A percentile compares a stretch with the other conserved stretches of the same genome.
These are phyloP conservation scores for Actinomortierella wolfii DNA, from an alignment of 371 early-diverging fungal genomes.

Conservation along the genomic window DNA sequence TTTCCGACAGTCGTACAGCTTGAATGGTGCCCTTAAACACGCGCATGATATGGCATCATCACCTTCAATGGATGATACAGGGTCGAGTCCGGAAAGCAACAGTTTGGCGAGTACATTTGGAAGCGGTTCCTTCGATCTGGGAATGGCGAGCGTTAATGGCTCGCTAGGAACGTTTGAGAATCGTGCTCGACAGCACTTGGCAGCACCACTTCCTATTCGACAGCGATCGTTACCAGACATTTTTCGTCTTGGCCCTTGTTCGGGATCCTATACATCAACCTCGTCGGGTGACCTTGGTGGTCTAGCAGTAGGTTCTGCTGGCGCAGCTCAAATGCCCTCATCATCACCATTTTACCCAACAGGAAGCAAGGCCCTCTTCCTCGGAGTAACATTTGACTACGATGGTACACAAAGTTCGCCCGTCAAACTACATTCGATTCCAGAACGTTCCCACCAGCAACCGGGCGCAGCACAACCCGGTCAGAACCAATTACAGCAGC, in stretches of 20 bases:
- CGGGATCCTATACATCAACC: too few species aligned
- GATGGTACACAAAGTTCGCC: slow-evolving; percentile 27
- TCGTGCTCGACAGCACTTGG: slow-evolving; percentile 30
- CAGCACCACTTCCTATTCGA: slow-evolving; percentile 37
- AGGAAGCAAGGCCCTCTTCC: slow-evolving; percentile 35
- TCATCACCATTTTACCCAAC: slow-evolving; percentile 39
- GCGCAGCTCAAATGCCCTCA: slow-evolving; percentile 3
- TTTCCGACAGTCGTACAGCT: too few species aligned
- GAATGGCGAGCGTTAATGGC: background rate
- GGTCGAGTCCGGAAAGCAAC: background rate
- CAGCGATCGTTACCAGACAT: slow-evolving; percentile 42
- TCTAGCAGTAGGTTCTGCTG: too few species aligned
- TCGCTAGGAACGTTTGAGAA: slow-evolving; percentile 10
- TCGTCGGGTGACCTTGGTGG: too few species aligned
- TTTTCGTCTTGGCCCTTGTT: slow-evolving; percentile 11
- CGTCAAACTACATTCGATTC: slow-evolving; percentile 41
- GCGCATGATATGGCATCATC: too few species aligned
- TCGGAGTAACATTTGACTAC: slow-evolving; percentile 25
- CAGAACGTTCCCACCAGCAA: slow-evolving; percentile 11
- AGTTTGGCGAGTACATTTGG: background rate
- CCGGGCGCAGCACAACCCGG: background rate
- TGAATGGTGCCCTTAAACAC: too few species aligned
- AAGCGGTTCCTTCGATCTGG: background rate
- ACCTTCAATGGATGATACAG: background rate
- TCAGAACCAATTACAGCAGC: slow-evolving; percentile 5